These are phyloP conservation scores for Bretziella fagacearum DNA, from an alignment of 2,329 filamentous ascomycete species.

Conservation along the genomic window DNA sequence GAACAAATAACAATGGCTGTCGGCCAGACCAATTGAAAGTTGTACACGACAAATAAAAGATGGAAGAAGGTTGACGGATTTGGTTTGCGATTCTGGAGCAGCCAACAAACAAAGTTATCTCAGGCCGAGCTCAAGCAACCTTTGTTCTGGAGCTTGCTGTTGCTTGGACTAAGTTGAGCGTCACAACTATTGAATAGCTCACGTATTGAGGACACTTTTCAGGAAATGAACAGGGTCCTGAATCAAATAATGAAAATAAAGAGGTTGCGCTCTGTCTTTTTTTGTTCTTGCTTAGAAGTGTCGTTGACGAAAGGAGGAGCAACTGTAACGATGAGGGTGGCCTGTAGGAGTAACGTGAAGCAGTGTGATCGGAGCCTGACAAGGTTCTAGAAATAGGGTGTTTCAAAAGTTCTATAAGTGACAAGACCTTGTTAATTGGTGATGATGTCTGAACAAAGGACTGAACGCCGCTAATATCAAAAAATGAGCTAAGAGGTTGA, in stretches of 20 bases:
- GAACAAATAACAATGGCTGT: background rate
- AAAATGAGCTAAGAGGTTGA: too few relatives aligned
- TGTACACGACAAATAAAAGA: background rate
- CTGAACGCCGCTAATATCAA: too few relatives aligned
- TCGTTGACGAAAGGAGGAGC: background rate
- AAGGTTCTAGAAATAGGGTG: too few relatives aligned
- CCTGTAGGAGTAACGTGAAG: too few relatives aligned
- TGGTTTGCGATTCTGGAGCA: background rate
- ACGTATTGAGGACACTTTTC: slow-evolving; percentile 15
- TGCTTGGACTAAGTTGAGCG: background rate
- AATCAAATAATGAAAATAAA: background rate
- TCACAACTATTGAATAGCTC: background rate
- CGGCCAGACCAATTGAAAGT: background rate
- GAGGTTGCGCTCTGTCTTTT: background rate
- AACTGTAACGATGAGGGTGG: background rate
- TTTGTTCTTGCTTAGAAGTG: too few relatives aligned
- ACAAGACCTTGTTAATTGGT: too few relatives aligned
- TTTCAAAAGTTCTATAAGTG: too few relatives aligned
- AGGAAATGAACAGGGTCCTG: slow-evolving; percentile 9
- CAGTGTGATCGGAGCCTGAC: background rate
- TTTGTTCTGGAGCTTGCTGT: background rate
- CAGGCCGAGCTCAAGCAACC: background rate
- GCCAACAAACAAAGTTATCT: background rate
- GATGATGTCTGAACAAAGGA: too few relatives aligned
- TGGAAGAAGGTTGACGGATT: background rate